Base-by-base conservation (phyloP, 2,329 filamentous ascomycete species). In the Neonectria neomacrospora region DNA sequence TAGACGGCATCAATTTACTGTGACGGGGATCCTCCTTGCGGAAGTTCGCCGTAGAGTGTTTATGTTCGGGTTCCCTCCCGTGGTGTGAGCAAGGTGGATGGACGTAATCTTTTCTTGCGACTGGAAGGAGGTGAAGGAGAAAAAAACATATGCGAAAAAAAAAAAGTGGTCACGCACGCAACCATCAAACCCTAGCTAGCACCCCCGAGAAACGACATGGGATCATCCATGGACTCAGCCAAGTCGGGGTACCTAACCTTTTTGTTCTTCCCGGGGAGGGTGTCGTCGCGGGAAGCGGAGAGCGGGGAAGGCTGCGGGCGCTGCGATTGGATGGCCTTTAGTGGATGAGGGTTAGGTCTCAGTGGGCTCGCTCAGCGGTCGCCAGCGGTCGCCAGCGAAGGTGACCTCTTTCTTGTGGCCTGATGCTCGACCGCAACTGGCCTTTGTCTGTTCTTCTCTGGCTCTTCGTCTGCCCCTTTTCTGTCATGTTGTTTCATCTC, bases 271-370 rank as follows among this genome's bases (percentile, higher is more conserved):
- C 54, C 44, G 26, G 47, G 30, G 30, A 30, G 45, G 23, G n/a
- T 37, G 37, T n/a, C n/a, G 42, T 48, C 18, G 48, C 34, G 50
- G 34, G 53, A 42, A 54, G 50, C 44, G 44, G 54, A 59, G 53
- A 58, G 63, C 63, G 63, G 63, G 63, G 63, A 57, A 65, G 59
- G 51, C 59, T 63, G 41, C 30, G 39, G 32, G 23, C 30, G 18
- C n/a, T 54, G 39, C 48, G 54, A 65, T 65, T 65, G 63, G 63
- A 34, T 22, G 23, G 39, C 23, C 16, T 20, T 55, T 12, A 41
- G 58, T 26, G n/a, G 34, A 26, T n/a, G 45, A 42, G 26, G 18
- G 41, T 5, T 12, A 12, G 10, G 45, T 16, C 26, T 48, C 23
- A 18, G 16, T 48, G 45, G 45, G 28, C 45, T 48, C 34, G 16